These are phyloP conservation scores for Mucor saturninus DNA, from an alignment of 371 early-diverging fungal species.

Conservation along the genomic window DNA sequence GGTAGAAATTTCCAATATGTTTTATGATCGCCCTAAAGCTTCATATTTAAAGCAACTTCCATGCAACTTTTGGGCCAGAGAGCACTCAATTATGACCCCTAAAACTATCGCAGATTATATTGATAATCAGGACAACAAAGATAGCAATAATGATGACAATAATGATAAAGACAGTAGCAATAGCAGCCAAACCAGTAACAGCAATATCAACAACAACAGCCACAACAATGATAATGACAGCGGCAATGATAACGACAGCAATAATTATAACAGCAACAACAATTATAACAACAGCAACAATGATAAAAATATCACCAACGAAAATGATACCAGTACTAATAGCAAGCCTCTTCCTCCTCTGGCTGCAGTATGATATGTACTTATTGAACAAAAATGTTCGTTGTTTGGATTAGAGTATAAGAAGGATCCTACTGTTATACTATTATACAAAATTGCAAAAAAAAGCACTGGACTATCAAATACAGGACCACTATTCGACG, in stretches of 20 bases:
- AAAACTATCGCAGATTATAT: constrained; percentile 10
- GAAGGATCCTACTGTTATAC: constrained; percentile 18
- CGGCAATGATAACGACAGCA: no score
- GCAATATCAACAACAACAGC: constrained; percentile 2
- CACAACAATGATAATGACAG: no score
- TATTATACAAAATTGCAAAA: not conserved
- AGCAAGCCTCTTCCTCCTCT: constrained; percentile 11
- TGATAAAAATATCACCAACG: constrained; percentile 8
- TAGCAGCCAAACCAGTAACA: not conserved
- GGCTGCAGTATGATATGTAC: constrained; percentile 15
- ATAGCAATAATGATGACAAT: constrained; percentile 4
- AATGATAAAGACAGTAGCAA: constrained; percentile 4
- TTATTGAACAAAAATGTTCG: constrained; percentile 9
- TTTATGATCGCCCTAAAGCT: no score
- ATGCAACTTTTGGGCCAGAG: no score
- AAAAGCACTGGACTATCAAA: constrained; percentile 17
- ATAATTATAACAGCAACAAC: no score
- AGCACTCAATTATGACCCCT: not conserved
- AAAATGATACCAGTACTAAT: constrained; percentile 10
- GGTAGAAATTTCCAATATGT: no score
- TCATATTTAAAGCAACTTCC: no score
- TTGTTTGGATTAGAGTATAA: constrained; percentile 14
- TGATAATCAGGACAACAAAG: not conserved
- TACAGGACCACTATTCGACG: constrained; percentile 17
- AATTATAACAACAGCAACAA: no score